These are phyloP conservation scores for Neopestalotiopsis sp. DNA, from an alignment of 2,329 filamentous ascomycete species.

Conservation along the genomic window DNA sequence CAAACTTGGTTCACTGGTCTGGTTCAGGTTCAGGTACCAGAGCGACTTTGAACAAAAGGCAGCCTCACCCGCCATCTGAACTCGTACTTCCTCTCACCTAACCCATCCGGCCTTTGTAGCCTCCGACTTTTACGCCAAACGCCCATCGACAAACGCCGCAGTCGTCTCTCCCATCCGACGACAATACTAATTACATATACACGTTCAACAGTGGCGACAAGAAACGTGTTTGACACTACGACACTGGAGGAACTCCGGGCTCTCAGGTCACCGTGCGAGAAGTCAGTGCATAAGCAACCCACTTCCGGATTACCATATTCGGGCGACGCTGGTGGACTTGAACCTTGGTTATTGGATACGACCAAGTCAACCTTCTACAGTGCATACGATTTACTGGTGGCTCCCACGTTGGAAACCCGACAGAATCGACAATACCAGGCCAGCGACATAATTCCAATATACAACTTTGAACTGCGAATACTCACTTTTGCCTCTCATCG, in stretches of 20 bases:
- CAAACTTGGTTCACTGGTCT: neutral
- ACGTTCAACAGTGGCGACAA: conserved; percentile 8
- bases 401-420: neutral
- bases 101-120: conserved; percentile 22
- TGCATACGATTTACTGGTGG: neutral
- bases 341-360: conserved; percentile 13
- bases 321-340: conserved; percentile 11
- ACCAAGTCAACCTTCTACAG: neutral
- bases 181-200: conserved; percentile 2
- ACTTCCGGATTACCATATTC: conserved; percentile 11
- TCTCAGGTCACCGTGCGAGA: neutral
- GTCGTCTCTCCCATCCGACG: conserved; percentile 18
- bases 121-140: conserved; percentile 13
- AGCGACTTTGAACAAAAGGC: conserved; percentile 21
- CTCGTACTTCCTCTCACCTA: conserved; percentile 13
- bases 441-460: neutral
- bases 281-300: conserved; percentile 6
- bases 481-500: neutral
- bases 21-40: neutral
- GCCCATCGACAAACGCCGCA: conserved; percentile 15
- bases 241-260: conserved; percentile 5
- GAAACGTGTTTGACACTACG: conserved; percentile 18
- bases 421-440: neutral
- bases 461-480: neutral
- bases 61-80: conserved; percentile 18